phyloP scores from a whole-genome alignment of 192 early-diverging fungal species.

The Umbelopsis ramanniana region DNA sequence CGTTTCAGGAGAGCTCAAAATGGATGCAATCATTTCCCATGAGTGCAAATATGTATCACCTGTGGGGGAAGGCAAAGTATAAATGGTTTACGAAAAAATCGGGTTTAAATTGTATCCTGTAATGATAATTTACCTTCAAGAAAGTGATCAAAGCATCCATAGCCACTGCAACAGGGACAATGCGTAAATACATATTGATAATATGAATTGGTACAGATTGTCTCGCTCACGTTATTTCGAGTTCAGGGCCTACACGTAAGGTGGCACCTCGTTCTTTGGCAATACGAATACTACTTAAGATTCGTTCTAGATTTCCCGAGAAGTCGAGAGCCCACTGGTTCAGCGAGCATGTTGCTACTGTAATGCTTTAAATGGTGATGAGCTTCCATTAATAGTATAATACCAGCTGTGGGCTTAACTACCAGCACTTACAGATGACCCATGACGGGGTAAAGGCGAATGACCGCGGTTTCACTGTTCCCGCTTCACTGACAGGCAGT shows the following conservation, averaged over 20 bases:
- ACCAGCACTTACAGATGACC: slow-evolving; percentile 7
- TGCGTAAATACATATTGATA: neutral
- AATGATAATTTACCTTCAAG: slow-evolving; percentile 73
- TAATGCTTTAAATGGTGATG: slow-evolving; percentile 43
- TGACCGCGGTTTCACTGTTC: neutral
- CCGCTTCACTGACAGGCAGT: neutral
- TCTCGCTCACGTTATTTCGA: slow-evolving; percentile 83
- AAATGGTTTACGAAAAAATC: too few relatives aligned
- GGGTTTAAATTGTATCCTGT: too few relatives aligned
- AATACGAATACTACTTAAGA: slow-evolving; percentile 78
- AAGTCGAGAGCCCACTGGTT: slow-evolving; percentile 98
- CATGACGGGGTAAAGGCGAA: neutral
- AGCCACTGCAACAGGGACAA: slow-evolving; percentile 61
- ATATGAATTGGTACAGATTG: neutral
- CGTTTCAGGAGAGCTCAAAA: slow-evolving; percentile 67
- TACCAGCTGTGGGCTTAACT: neutral
- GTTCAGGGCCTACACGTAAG: slow-evolving; percentile 91
- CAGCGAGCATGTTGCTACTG: slow-evolving; percentile 81
- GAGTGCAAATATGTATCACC: slow-evolving; percentile 94
- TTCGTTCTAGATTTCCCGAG: slow-evolving; percentile 88
- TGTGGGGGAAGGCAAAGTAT: slow-evolving; percentile 24
- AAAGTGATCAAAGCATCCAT: slow-evolving; percentile 99
- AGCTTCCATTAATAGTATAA: neutral
- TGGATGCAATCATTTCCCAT: slow-evolving; percentile 86
- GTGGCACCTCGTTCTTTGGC: slow-evolving; percentile 83